Evolutionary conservation across 1,284 basidiomycete genomes (phyloP), one percentile per base, ranked within the genome.

Genomic region (Irpex rosettiformis): DNA sequence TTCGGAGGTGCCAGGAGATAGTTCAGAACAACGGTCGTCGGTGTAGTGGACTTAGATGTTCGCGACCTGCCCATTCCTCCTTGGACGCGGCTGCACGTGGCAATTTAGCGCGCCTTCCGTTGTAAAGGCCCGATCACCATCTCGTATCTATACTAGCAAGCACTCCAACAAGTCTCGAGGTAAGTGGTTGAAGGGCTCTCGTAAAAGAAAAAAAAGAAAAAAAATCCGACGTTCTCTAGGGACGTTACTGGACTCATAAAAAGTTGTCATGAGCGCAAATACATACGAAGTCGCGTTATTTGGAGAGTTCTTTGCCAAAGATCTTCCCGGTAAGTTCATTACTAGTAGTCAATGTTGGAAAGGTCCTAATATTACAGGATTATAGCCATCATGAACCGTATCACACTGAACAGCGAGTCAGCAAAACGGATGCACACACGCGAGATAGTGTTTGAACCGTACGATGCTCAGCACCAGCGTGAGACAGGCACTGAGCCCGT

Each of bases 201-300:
- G n/a, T n/a, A n/a, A n/a, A n/a, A n/a, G n/a, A n/a, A n/a, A n/a
- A n/a, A n/a, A n/a, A n/a, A n/a, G n/a, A n/a, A n/a, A n/a, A n/a
- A n/a, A n/a, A n/a, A n/a, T n/a, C n/a, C n/a, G n/a, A n/a, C n/a
- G n/a, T n/a, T n/a, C n/a, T n/a, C n/a, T n/a, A n/a, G n/a, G n/a
- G n/a, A n/a, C n/a, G n/a, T n/a, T n/a, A n/a, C n/a, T n/a, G n/a
- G n/a, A n/a, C n/a, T n/a, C n/a, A n/a, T n/a, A n/a, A n/a, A n/a
- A n/a, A n/a, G n/a, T n/a, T n/a, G 5, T 8, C 56, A 48, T 42
- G 30, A 43, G 29, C 30, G 51, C 53, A 10, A 82, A 87, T 66
- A 78, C 78, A 54, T 91, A 91, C 66, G 89, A 91, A 75, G 86
- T 91, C 57, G 86, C 88, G 0, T 81, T 91, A 57, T 89, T 86